Evolutionary conservation across 2,329 filamentous ascomycete genomes (phyloP).

Genomic region (Pseudovirgaria hyperparasitica): DNA sequence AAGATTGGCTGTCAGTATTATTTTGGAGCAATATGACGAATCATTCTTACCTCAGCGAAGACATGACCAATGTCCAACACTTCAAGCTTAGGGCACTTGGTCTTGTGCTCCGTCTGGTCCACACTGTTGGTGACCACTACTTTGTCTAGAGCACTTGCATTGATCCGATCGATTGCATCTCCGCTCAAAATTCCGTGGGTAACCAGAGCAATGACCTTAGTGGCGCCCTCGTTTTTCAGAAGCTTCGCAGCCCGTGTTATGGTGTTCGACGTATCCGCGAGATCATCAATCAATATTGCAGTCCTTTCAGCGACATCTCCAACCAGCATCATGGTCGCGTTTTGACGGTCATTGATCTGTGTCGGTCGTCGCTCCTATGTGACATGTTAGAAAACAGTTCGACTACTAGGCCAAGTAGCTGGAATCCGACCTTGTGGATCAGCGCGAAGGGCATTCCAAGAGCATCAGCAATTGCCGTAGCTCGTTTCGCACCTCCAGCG

Average conservation of each 20-base stretch:
- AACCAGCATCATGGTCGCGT: slow-evolving; percentile 85
- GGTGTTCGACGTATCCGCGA: slow-evolving; percentile 93
- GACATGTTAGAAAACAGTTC: slow-evolving; percentile 5
- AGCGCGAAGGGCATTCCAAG: slow-evolving; percentile 91
- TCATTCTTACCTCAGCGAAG: slow-evolving; percentile 64
- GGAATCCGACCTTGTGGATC: slow-evolving; percentile 81
- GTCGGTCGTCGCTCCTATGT: slow-evolving; percentile 76
- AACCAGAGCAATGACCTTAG: slow-evolving; percentile 77
- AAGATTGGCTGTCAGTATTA: slow-evolving; percentile 9
- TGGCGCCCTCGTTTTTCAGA: slow-evolving; percentile 87
- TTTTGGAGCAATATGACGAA: background rate
- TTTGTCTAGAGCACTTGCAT: slow-evolving; percentile 83
- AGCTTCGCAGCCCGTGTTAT: slow-evolving; percentile 93
- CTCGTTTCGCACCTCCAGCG: slow-evolving; percentile 89
- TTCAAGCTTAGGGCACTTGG: slow-evolving; percentile 73
- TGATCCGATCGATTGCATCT: slow-evolving; percentile 88
- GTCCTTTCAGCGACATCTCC: slow-evolving; percentile 70
- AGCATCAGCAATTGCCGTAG: slow-evolving; percentile 86
- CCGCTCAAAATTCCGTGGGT: slow-evolving; percentile 94
- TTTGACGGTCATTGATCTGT: slow-evolving; percentile 69
- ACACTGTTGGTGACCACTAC: slow-evolving; percentile 93
- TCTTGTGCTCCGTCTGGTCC: slow-evolving; percentile 70
- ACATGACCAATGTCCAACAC: slow-evolving; percentile 79
- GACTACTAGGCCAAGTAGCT: slow-evolving; percentile 1
- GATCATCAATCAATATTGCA: slow-evolving; percentile 85